Conservation (phyloP, 768 basidiomycete species). For the Tephrocybe sp. region DNA sequence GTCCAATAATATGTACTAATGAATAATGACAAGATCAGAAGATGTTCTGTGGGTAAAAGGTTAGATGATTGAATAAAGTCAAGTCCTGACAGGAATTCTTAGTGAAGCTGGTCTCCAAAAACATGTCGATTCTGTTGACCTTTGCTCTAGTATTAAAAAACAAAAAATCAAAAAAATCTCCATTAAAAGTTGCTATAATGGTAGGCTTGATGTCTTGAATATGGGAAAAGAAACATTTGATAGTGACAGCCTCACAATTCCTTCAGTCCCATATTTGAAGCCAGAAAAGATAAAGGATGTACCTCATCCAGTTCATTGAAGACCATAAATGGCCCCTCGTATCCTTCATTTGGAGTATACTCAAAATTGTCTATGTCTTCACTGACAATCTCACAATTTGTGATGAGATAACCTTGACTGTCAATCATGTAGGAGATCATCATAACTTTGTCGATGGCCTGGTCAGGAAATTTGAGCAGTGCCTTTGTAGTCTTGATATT, state of each 20-base stretch:
- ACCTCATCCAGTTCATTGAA: conserved; percentile 96
- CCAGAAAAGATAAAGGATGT: too few relatives aligned
- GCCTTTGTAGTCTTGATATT: conserved; percentile 99
- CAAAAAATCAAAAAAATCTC: conserved; percentile 99
- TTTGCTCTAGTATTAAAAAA: conserved; percentile 87
- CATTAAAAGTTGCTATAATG: conserved; percentile 98
- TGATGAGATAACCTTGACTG: conserved; percentile 95
- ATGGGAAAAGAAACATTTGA: conserved; percentile 89
- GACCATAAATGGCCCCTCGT: conserved; percentile 92
- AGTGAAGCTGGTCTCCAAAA: conserved; percentile 88
- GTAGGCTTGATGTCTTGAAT: conserved; percentile 95
- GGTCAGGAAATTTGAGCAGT: conserved; percentile 99
- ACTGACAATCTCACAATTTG: conserved; percentile 94
- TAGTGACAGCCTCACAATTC: too few relatives aligned
- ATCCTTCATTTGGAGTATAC: too few relatives aligned
- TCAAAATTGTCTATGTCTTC: conserved; percentile 99
- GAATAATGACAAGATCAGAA: too few relatives aligned
- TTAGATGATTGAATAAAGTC: too few relatives aligned
- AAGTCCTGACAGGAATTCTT: too few relatives aligned
- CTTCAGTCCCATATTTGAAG: too few relatives aligned
- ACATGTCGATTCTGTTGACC: conserved; percentile 94
- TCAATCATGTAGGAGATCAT: too few relatives aligned
- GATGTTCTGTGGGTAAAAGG: too few relatives aligned
- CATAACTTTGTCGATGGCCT: conserved; percentile 96
- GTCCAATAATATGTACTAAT: too few relatives aligned